Conservation (phyloP, 1,284 basidiomycete genomes). For the Vanrija humicola region DNA sequence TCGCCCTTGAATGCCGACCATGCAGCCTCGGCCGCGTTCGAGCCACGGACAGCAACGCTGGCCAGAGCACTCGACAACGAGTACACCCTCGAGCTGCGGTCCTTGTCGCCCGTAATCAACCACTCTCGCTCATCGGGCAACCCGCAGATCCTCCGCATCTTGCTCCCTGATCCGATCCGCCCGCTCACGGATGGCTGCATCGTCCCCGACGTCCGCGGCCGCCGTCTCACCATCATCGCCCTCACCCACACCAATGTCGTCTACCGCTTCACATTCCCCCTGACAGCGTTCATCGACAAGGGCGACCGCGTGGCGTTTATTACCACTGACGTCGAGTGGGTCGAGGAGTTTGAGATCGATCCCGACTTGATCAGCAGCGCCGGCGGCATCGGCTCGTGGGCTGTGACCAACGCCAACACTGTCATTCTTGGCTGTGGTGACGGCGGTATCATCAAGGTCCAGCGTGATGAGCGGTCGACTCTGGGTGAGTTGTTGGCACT, state of each 20-base stretch:
- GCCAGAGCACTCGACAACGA: constrained; percentile 71
- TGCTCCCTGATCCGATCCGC: constrained; percentile 69
- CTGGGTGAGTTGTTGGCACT: constrained; percentile 20
- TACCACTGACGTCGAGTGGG: constrained; percentile 32
- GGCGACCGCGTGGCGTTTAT: constrained; percentile 30
- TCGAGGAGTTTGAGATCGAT: constrained; percentile 37
- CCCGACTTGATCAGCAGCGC: constrained; percentile 25
- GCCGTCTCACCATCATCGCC: constrained; percentile 66
- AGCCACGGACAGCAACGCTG: constrained; percentile 63
- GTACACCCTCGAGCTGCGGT: constrained; percentile 69
- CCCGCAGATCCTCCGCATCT: constrained; percentile 63
- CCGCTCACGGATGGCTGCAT: constrained; percentile 52
- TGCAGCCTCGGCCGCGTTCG: constrained; percentile 63
- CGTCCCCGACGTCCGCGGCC: constrained; percentile 56
- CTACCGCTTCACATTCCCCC: constrained; percentile 68
- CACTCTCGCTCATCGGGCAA: constrained; percentile 27
- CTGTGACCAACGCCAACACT: constrained; percentile 65
- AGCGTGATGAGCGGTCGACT: constrained; percentile 39
- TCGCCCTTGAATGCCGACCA: constrained; percentile 66
- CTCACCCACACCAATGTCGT: constrained; percentile 67
- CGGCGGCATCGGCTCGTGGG: constrained; percentile 53
- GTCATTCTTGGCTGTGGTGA: constrained; percentile 63
- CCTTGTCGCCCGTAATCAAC: constrained; percentile 53
- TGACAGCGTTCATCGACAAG: constrained; percentile 18
- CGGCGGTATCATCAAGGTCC: constrained; percentile 68